Evolutionary conservation across 306 rosid species (phyloP).

Genomic region (Elaeagnus macrophylla): DNA sequence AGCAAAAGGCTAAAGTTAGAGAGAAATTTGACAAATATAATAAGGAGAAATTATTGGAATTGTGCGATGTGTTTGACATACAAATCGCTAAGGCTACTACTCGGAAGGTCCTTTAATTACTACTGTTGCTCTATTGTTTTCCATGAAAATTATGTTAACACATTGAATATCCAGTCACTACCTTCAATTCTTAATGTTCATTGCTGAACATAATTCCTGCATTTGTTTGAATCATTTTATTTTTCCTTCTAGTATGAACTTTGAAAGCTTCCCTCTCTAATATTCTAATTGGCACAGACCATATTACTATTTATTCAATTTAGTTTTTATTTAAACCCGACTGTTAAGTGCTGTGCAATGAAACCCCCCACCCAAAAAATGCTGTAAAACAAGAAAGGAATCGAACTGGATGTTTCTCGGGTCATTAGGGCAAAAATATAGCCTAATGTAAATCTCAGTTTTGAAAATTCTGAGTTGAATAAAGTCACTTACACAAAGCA

Average conservation of each 20-base stretch:
- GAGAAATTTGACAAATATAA: constrained; percentile 85
- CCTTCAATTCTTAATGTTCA: no score
- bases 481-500: constrained; percentile 13
- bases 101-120: constrained; percentile 57
- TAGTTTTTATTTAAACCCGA: no score
- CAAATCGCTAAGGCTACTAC: constrained; percentile 52
- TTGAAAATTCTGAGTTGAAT: constrained; percentile 4
- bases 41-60: constrained; percentile 83
- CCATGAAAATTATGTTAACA: not conserved
- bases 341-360: no score
- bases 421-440: not conserved
- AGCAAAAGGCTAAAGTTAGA: constrained; percentile 73
- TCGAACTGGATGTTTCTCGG: no score
- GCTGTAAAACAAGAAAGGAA: no score
- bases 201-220: no score
- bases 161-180: not conserved
- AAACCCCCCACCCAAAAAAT: no score
- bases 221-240: no score
- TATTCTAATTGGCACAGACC: no score
- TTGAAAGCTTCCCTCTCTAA: no score
- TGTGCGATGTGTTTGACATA: constrained; percentile 74
- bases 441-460: not conserved
- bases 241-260: no score
- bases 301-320: no score
- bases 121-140: not conserved